A percentile compares a stretch with the other conserved stretches of the same genome.
Conservation (phyloP, 2,329 filamentous ascomycete genomes). For the Pseudogymnoascus sp. region DNA sequence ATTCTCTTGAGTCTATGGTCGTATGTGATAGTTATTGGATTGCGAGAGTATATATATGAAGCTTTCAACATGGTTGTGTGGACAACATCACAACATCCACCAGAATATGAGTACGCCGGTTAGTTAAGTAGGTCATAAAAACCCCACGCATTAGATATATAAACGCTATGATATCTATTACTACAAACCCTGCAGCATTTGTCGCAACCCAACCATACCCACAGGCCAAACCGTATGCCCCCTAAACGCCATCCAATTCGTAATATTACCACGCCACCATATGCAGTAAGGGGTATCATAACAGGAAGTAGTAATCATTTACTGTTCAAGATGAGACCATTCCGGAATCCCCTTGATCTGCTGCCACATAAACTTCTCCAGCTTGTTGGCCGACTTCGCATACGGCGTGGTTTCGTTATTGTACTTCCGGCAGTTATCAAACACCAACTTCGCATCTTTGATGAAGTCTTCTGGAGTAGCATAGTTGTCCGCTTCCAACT, state of each 20-base stretch:
- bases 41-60: no score
- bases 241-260: conserved; percentile 1
- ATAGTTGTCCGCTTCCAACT: conserved; percentile 90
- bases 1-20: no score
- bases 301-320: neutral
- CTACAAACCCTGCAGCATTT: neutral
- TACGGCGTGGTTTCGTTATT: conserved; percentile 95
- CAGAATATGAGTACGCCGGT: no score
- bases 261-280: neutral
- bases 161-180: neutral
- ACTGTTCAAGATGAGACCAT: conserved; percentile 55
- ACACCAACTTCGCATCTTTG: conserved; percentile 79
- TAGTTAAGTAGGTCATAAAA: no score
- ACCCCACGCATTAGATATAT: neutral
- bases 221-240: neutral
- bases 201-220: neutral
- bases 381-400: conserved; percentile 86
- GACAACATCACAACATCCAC: no score
- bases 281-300: conserved; percentile 7
- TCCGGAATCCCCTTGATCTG: conserved; percentile 88
- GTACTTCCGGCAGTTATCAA: conserved; percentile 91
- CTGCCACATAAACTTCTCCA: conserved; percentile 92
- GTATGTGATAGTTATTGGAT: no score
- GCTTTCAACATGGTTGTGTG: no score
- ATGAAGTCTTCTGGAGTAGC: conserved; percentile 87